phyloP scores from a whole-genome alignment of 495 filamentous ascomycete species.

The Aspergillus bridgeri region DNA sequence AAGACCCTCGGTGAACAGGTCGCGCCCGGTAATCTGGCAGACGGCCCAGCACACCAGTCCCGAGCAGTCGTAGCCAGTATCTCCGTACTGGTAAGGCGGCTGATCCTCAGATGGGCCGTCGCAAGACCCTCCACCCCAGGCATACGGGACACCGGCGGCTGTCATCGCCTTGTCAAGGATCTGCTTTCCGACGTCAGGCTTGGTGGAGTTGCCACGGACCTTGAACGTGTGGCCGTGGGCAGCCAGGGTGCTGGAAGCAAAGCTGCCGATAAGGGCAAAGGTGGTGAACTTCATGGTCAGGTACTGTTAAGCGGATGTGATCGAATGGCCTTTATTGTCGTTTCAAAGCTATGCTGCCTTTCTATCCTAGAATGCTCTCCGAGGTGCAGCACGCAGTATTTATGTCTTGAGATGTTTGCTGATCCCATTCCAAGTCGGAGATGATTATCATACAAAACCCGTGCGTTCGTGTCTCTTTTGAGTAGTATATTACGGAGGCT shows the following conservation, averaged over 20 bases:
- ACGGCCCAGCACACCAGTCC: conserved; percentile 21
- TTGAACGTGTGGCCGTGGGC: neutral
- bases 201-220: neutral
- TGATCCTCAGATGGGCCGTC: conserved; percentile 16
- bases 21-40: conserved; percentile 19
- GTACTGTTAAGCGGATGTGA: neutral
- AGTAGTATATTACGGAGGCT: neutral
- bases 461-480: neutral
- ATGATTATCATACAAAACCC: neutral
- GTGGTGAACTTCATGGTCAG: neutral
- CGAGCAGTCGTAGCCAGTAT: conserved; percentile 19
- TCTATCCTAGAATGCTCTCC: neutral
- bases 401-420: neutral
- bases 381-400: neutral
- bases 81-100: conserved; percentile 21
- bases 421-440: neutral
- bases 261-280: neutral
- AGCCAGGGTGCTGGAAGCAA: neutral
- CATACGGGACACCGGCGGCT: conserved; percentile 15
- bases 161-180: conserved; percentile 16
- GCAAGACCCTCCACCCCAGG: conserved; percentile 21
- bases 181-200: conserved; percentile 7
- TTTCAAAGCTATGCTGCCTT: neutral
- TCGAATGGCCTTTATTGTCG: neutral
- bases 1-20: conserved; percentile 19